Evolutionary conservation across 2,329 filamentous ascomycete genomes (phyloP).

Genomic region (Aspergillus quadricinctus): DNA sequence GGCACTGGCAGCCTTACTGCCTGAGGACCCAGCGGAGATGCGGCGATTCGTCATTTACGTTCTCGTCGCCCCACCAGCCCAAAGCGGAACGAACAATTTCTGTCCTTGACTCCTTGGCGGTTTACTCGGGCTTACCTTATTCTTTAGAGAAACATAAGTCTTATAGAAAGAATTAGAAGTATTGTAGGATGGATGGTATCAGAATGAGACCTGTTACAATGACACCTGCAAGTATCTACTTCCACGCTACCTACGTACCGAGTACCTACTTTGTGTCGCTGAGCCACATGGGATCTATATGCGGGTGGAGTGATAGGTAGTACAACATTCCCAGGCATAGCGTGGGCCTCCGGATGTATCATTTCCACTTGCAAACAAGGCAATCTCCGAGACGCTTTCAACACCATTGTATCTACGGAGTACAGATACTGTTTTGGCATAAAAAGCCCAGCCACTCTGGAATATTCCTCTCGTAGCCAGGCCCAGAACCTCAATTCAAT

Average conservation of each 20-base stretch:
- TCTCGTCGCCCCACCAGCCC: slow-evolving; percentile 1
- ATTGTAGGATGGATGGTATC: not conserved
- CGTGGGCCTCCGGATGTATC: not conserved
- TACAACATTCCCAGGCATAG: not conserved
- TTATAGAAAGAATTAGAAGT: not conserved
- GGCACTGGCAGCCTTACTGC: not conserved
- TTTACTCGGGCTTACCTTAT: not conserved
- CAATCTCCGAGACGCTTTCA: not conserved
- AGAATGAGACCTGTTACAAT: not conserved
- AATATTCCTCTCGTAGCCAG: too few species aligned
- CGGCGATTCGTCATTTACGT: slow-evolving; percentile 3
- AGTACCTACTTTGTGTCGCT: not conserved
- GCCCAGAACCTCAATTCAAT: not conserved
- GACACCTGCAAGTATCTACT: not conserved
- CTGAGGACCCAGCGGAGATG: slow-evolving; percentile 4
- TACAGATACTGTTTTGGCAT: not conserved
- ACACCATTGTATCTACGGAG: not conserved
- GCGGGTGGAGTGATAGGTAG: not conserved
- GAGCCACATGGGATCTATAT: not conserved
- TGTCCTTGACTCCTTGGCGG: slow-evolving; percentile 16
- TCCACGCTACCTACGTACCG: not conserved
- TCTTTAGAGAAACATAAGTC: not conserved
- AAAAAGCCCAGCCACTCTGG: too few species aligned
- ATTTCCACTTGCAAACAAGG: not conserved
- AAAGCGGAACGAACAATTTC: slow-evolving; percentile 12